These are phyloP conservation scores for Saitozyma podzolica DNA, from an alignment of 768 basidiomycete genomes.

Conservation along the genomic window DNA sequence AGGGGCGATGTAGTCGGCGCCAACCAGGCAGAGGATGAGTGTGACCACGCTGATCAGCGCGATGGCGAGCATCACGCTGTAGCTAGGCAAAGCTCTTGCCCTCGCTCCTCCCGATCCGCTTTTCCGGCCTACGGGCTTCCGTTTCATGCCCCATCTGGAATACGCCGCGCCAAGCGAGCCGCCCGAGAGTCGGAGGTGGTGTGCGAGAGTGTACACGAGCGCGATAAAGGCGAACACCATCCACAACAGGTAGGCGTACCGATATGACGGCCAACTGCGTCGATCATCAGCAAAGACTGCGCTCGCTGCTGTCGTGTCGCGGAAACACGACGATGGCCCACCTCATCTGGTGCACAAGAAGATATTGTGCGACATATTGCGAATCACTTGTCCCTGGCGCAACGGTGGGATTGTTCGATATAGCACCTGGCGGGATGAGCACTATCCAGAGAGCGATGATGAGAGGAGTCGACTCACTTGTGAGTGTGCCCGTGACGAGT, in stretches of 20 bases:
- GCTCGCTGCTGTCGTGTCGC: background rate
- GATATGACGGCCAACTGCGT: conserved; percentile 46
- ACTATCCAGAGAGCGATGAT: background rate
- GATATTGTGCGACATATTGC: conserved; percentile 48
- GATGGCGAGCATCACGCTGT: conserved; percentile 64
- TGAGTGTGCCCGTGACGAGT: conserved; percentile 36
- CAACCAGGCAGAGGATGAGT: conserved; percentile 60
- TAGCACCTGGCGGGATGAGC: conserved; percentile 21
- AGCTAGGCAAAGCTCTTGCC: conserved; percentile 58
- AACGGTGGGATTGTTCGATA: conserved; percentile 46
- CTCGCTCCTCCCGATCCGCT: conserved; percentile 24
- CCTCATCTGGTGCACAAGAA: conserved; percentile 51
- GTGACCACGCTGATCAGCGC: conserved; percentile 56
- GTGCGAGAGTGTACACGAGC: conserved; percentile 41
- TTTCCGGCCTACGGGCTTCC: conserved; percentile 32
- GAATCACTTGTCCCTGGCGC: conserved; percentile 34
- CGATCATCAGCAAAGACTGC: background rate
- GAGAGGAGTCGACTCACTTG: conserved; percentile 19
- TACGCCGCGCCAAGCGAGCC: conserved; percentile 59
- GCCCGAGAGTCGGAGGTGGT: conserved; percentile 43
- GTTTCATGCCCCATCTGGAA: conserved; percentile 57
- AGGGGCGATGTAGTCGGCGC: conserved; percentile 69
- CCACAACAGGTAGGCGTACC: conserved; percentile 51
- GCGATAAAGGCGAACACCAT: conserved; percentile 41
- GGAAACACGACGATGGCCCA: conserved; percentile 13